Evolutionary conservation across 2,329 filamentous ascomycete genomes (phyloP).

Genomic region (Diaporthe australafricana): DNA sequence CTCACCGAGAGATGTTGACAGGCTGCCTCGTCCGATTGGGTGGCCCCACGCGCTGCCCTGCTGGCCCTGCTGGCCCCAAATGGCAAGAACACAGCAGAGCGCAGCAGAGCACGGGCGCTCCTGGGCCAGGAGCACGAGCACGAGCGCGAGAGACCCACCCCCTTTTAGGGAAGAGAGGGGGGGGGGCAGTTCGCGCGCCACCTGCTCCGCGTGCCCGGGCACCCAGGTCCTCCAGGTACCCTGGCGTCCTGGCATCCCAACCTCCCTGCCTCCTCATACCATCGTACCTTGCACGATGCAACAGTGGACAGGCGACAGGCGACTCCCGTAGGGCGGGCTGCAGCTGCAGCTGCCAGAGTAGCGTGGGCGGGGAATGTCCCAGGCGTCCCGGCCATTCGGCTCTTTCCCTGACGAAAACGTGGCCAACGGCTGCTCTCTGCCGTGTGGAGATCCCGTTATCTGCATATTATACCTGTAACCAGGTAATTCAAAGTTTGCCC

Average conservation of each 20-base stretch:
- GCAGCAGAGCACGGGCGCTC: constrained; percentile 10
- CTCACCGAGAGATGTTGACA: constrained; percentile 24
- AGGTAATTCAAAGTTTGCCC: constrained; percentile 12
- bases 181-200: constrained; percentile 25
- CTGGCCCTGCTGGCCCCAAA: neutral
- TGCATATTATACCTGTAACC: neutral
- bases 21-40: constrained; percentile 29
- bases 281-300: constrained; percentile 29
- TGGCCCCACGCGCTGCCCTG: constrained; percentile 1
- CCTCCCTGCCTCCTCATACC: neutral
- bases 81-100: constrained; percentile 5
- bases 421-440: constrained; percentile 34
- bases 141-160: constrained; percentile 18
- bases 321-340: constrained; percentile 37
- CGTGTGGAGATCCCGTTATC: constrained; percentile 19
- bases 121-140: constrained; percentile 1
- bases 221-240: neutral
- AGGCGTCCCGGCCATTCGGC: constrained; percentile 37
- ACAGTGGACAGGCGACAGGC: constrained; percentile 31
- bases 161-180: constrained; percentile 26
- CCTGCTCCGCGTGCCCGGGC: neutral
- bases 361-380: constrained; percentile 36
- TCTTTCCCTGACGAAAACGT: constrained; percentile 37
- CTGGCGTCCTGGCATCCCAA: neutral
- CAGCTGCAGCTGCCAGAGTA: constrained; percentile 25